Conservation (phyloP, 495 filamentous ascomycete species). For the Podospora appendiculata region DNA sequence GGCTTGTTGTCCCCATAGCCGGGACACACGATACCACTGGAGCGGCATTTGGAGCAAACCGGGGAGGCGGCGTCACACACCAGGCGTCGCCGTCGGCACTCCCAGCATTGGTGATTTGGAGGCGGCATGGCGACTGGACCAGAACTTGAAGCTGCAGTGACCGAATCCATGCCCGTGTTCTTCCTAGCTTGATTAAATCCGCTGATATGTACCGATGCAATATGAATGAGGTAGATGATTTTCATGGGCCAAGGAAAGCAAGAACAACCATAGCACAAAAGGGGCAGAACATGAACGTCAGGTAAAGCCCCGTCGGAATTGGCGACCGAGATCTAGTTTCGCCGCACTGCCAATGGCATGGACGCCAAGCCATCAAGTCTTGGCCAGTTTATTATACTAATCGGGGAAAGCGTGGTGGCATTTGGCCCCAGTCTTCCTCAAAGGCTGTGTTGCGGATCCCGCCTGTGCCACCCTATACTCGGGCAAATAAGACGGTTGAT, state of each 20-base stretch:
- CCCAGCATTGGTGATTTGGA: constrained; percentile 26
- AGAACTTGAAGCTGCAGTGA: neutral
- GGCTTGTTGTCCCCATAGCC: constrained; percentile 26
- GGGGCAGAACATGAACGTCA: too few species aligned
- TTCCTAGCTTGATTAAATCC: neutral
- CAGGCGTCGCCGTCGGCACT: constrained; percentile 28
- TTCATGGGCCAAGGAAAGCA: too few species aligned
- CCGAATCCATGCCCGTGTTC: neutral
- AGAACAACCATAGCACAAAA: too few species aligned
- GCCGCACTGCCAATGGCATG: neutral
- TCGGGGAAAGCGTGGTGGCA: neutral
- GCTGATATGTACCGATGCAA: neutral
- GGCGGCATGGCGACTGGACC: too few species aligned
- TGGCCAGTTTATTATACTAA: constrained; percentile 3
- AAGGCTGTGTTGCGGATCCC: too few species aligned
- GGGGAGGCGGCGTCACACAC: constrained; percentile 27
- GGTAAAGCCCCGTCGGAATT: too few species aligned
- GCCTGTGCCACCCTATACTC: too few species aligned
- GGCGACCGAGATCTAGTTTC: neutral
- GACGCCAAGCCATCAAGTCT: neutral
- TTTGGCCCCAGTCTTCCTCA: too few species aligned
- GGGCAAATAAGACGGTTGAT: too few species aligned
- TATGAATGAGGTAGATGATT: too few species aligned
- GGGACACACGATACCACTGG: constrained; percentile 23
- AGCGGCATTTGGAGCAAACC: constrained; percentile 21